Conservation (phyloP, 352 stramenopile species). For the Blastocystis sp. region DNA sequence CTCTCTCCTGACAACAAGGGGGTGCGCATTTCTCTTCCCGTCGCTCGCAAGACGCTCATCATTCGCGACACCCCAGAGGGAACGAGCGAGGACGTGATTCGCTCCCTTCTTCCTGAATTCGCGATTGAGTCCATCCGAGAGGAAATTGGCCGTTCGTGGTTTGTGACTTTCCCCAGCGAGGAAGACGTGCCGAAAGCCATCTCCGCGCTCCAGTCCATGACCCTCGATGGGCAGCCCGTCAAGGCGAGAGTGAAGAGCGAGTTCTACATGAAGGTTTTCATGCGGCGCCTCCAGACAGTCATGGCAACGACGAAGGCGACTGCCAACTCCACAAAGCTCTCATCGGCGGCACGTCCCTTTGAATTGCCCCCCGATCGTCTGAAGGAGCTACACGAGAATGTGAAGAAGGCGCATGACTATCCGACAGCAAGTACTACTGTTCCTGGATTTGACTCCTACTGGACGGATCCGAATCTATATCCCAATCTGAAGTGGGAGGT, state of each 20-base stretch:
- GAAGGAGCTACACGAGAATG: not conserved
- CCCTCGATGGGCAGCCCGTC: not conserved
- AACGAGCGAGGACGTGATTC: constrained; percentile 23
- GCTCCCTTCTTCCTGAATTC: constrained; percentile 40
- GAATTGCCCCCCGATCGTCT: not conserved
- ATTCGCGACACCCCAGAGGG: constrained; percentile 47
- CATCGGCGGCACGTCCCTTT: constrained; percentile 9
- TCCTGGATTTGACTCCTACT: not conserved
- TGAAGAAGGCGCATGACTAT: not conserved
- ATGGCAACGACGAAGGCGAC: not conserved
- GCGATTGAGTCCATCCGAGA: constrained; percentile 56
- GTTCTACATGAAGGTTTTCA: constrained; percentile 68
- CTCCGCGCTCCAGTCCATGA: not conserved
- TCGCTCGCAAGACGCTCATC: constrained; percentile 64
- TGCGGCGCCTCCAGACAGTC: not conserved
- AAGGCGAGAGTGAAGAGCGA: constrained; percentile 65
- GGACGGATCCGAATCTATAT: constrained; percentile 12
- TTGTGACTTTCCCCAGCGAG: constrained; percentile 29
- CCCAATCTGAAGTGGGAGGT: not conserved
- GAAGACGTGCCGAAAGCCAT: constrained; percentile 1
- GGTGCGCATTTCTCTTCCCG: constrained; percentile 51
- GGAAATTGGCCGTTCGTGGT: constrained; percentile 59
- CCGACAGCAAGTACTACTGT: not conserved
- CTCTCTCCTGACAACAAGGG: constrained; percentile 31
- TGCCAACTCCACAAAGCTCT: not conserved